A percentile compares a stretch with the other conserved stretches of the same genome.
phyloP scores from a whole-genome alignment of 1,284 basidiomycete genomes.

The Garcileccinum viscosum region DNA sequence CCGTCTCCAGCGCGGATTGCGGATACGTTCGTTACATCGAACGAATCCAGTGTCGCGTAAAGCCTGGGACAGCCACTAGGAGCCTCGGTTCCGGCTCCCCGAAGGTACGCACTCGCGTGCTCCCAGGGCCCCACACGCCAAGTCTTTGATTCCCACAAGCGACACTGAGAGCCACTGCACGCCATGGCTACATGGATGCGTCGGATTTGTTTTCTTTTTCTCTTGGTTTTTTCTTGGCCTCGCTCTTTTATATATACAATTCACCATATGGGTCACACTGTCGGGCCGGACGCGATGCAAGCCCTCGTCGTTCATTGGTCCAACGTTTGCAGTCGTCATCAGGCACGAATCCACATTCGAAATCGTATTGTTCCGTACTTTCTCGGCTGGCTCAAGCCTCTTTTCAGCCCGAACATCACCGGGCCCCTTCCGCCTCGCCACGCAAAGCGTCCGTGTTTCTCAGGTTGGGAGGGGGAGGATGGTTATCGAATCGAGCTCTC shows the following conservation, averaged over 20 bases:
- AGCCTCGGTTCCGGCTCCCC: conserved; percentile 3
- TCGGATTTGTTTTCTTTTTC: neutral
- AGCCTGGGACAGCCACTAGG: neutral
- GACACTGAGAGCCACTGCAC: neutral
- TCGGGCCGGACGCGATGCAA: neutral
- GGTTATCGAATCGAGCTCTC: neutral
- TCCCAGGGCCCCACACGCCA: neutral
- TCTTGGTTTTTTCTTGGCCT: neutral
- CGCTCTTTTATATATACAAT: neutral
- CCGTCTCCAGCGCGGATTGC: neutral
- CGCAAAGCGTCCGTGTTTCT: conserved; percentile 3
- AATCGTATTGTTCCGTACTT: conserved; percentile 16
- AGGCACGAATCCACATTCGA: conserved; percentile 5
- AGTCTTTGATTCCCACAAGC: conserved; percentile 9
- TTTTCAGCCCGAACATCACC: conserved; percentile 7
- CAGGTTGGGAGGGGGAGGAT: neutral
- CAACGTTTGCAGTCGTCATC: conserved; percentile 6
- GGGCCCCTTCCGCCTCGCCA: neutral
- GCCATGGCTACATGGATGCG: conserved; percentile 7
- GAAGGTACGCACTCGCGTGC: neutral
- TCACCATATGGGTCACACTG: neutral
- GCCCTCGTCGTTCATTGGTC: neutral
- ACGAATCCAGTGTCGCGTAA: neutral
- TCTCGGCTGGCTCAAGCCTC: conserved; percentile 12
- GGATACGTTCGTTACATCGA: neutral